Evolutionary conservation across 2,329 filamentous ascomycete species (phyloP).

Genomic region (Daldinia sp.): DNA sequence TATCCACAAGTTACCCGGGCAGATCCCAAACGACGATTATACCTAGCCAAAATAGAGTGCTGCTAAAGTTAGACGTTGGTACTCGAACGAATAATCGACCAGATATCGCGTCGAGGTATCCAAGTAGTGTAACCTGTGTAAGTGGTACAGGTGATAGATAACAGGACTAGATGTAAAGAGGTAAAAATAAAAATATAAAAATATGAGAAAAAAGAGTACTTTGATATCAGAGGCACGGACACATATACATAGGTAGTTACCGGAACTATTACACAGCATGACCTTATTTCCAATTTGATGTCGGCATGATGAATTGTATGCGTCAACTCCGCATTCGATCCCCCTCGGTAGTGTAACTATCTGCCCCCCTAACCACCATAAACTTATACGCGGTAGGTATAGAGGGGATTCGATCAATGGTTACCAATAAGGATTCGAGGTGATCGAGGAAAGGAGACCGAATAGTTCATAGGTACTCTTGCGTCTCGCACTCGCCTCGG

Average conservation of each 20-base stretch:
- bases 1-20: not conserved
- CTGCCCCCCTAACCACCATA: slow-evolving; percentile 10
- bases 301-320: slow-evolving; percentile 31
- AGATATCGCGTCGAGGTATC: not conserved
- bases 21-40: not conserved
- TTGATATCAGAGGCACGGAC: not conserved
- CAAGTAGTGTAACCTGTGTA: not conserved
- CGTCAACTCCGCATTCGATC: slow-evolving; percentile 35
- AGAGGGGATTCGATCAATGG: slow-evolving; percentile 12
- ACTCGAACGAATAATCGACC: not conserved
- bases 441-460: not conserved
- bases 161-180: no score
- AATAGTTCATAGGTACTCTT: not conserved
- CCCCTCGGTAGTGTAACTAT: slow-evolving; percentile 29
- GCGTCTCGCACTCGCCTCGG: not conserved
- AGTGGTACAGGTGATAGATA: slow-evolving; percentile 1
- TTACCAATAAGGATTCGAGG: slow-evolving; percentile 18
- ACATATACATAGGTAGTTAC: slow-evolving; percentile 5
- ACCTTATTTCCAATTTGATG: slow-evolving; percentile 17
- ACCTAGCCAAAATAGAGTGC: not conserved
- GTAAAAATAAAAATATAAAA: no score
- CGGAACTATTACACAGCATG: slow-evolving; percentile 12
- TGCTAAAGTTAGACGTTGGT: not conserved
- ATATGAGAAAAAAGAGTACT: not conserved
- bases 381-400: slow-evolving; percentile 19